Conservation (phyloP, 1,284 basidiomycete species). For the Puccinia coronata region DNA sequence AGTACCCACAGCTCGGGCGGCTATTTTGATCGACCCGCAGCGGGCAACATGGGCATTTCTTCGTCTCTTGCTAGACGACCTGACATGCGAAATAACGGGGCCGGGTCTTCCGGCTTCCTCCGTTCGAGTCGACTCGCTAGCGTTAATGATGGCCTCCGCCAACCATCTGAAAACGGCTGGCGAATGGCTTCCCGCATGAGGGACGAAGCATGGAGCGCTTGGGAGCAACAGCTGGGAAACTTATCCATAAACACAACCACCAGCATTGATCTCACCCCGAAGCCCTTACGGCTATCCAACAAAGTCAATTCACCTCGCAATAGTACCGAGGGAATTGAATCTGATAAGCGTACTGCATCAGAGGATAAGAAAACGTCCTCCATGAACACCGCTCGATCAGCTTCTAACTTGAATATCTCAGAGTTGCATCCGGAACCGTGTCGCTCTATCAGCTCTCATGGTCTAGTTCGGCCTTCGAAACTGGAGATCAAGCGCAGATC, state of each 20-base stretch:
- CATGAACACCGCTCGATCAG: not conserved
- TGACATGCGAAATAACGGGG: not conserved
- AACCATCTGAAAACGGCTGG: conserved; percentile 8
- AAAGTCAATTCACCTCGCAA: not conserved
- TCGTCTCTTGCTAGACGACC: not conserved
- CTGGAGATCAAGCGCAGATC: not conserved
- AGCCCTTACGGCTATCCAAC: not conserved
- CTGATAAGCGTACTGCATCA: not conserved
- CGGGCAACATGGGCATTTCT: not conserved
- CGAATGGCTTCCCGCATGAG: conserved; percentile 11
- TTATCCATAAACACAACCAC: not conserved
- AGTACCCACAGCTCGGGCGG: not conserved
- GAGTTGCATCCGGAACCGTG: not conserved
- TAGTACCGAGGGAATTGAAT: not conserved
- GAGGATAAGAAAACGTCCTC: not conserved
- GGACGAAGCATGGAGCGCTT: conserved; percentile 21
- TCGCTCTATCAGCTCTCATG: conserved; percentile 4
- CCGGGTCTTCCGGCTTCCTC: not conserved
- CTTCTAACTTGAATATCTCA: not conserved
- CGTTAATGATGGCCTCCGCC: not conserved
- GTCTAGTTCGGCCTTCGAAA: not conserved
- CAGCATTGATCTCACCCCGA: not conserved
- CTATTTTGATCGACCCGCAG: conserved; percentile 6
- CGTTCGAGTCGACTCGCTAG: not conserved
- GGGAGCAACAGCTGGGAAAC: conserved; percentile 3